Base-by-base conservation (phyloP, 164 flowering plant genomes). In the Saururus chinensis region DNA sequence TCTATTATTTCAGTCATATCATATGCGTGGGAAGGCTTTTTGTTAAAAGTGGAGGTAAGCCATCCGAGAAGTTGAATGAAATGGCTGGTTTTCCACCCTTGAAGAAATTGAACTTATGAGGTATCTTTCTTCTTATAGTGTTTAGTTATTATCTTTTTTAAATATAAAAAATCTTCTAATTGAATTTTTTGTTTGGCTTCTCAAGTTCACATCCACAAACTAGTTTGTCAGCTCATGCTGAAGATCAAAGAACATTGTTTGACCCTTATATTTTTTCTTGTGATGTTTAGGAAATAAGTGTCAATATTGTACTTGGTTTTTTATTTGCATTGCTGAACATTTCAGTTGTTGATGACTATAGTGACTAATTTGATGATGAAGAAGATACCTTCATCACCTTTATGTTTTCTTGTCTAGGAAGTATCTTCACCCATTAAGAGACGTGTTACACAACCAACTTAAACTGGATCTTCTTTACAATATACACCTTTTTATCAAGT, bases 21-120 rank as follows among this genome's bases (percentile, higher is more conserved):
- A 93, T 97, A 48, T 93, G 80, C 74, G 87, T 93, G 20, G 99
- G 99, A 22, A 72, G 95, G 70, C 82, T 93, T 13, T 91, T 85
- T 78, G 96, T 88, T 60, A 93, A 88, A 70, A 73, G 84, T 71
- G 61, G 69, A 66, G 82, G 88, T 40, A 90, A 79, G 79, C 99
- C 99, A 22, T 63, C 68, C 4, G 99, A 90, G 40, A 88, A 80
- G 71, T 70, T 93, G 26, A 93, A 90, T 79, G 83, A 83, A 70
- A 77, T 93, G 97, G 96, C 96, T 70, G 95, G 96, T 40, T 89
- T 85, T 72, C 74, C 77, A 66, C 80, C 85, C 60, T 79, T 76
- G 95, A 87, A 75, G 99, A 93, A 68, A 84, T 93, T 71, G 95
- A 85, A 72, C 88, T 90, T 93, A 79, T 77, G 99, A 93, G 99